Evolutionary conservation across 2,329 filamentous ascomycete species (phyloP).

Genomic region (Cercospora janseana): DNA sequence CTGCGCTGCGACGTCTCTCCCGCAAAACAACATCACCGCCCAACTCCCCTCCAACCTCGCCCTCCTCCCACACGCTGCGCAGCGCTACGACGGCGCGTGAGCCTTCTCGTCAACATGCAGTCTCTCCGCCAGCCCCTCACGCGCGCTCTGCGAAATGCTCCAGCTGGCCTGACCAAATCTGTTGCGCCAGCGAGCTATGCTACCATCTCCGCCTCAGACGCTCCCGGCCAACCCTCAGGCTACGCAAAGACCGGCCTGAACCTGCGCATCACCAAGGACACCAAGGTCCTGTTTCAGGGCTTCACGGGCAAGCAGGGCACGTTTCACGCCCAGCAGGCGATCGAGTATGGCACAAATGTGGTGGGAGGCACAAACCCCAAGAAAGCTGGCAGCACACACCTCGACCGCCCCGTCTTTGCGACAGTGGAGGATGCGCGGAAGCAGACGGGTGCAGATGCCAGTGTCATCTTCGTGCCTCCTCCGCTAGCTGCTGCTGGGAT

Average conservation of each 20-base stretch:
- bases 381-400: constrained; percentile 89
- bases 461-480: constrained; percentile 95
- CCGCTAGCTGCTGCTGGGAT: constrained; percentile 91
- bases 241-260: constrained; percentile 53
- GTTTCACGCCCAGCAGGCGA: constrained; percentile 96
- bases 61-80: constrained; percentile 10
- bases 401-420: constrained; percentile 89
- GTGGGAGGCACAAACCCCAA: constrained; percentile 98
- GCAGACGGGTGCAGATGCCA: constrained; percentile 85
- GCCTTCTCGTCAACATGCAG: constrained; percentile 66
- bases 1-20: too few species aligned
- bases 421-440: constrained; percentile 85
- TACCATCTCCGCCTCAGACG: constrained; percentile 55
- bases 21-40: constrained; percentile 6
- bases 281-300: constrained; percentile 94
- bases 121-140: constrained; percentile 72
- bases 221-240: constrained; percentile 42
- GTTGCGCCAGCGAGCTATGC: constrained; percentile 67
- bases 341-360: constrained; percentile 98
- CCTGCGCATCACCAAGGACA: constrained; percentile 88
- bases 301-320: constrained; percentile 76
- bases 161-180: constrained; percentile 46
- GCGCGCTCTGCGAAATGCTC: constrained; percentile 66
- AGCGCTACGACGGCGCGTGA: constrained; percentile 18
- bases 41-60: constrained; percentile 1